Evolutionary conservation across 2,329 filamentous ascomycete genomes (phyloP).

Genomic region (Fusarium nodosum): DNA sequence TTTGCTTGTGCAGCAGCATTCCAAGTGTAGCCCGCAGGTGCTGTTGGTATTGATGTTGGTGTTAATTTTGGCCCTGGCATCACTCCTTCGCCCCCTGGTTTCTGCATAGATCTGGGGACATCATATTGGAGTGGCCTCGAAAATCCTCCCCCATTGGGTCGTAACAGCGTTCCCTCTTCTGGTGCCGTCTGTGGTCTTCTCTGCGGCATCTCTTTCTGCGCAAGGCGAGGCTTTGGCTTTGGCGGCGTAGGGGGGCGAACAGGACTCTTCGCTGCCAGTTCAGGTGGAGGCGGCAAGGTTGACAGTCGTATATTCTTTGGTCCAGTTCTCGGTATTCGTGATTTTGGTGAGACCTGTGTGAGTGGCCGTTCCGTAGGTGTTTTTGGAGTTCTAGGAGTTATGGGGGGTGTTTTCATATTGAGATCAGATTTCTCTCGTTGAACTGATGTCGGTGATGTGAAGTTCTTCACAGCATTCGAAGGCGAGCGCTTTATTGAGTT

Average conservation of each 20-base stretch:
- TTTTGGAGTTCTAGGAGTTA: slow-evolving; percentile 1
- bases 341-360: slow-evolving; percentile 24
- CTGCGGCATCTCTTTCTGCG: slow-evolving; percentile 7
- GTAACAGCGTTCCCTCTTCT: slow-evolving; percentile 11
- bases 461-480: not conserved
- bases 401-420: slow-evolving; percentile 7
- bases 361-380: not conserved
- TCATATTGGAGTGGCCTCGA: slow-evolving; percentile 26
- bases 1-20: slow-evolving; percentile 14
- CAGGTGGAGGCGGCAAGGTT: slow-evolving; percentile 33
- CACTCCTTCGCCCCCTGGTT: slow-evolving; percentile 18
- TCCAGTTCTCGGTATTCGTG: slow-evolving; percentile 20
- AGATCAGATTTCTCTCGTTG: slow-evolving; percentile 11
- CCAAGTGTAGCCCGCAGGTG: slow-evolving; percentile 17
- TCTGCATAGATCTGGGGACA: slow-evolving; percentile 12
- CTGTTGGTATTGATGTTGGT: slow-evolving; percentile 10
- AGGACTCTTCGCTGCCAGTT: slow-evolving; percentile 23
- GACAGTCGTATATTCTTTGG: slow-evolving; percentile 18
- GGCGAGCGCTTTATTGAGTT: not conserved
- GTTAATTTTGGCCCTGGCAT: slow-evolving; percentile 18
- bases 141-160: slow-evolving; percentile 6
- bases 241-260: slow-evolving; percentile 39
- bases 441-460: slow-evolving; percentile 12
- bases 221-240: slow-evolving; percentile 34
- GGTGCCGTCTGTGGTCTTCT: slow-evolving; percentile 24